Evolutionary conservation across 2,329 filamentous ascomycete genomes (phyloP).

Genomic region (Talaromyces sp.): DNA sequence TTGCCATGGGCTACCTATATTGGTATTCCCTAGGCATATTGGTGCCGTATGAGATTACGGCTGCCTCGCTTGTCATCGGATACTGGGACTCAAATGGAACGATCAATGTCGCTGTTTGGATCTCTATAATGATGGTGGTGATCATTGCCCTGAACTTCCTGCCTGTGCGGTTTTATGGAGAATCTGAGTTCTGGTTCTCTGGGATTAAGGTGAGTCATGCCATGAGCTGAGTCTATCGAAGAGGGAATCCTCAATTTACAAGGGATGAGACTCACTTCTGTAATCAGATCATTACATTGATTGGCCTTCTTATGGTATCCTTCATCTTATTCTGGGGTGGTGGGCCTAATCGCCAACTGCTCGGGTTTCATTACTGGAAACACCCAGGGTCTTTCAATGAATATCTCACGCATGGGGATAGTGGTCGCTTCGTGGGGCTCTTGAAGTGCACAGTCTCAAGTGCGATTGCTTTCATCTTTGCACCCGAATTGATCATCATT

Average conservation of each 20-base stretch:
- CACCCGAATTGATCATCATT: conserved; percentile 59
- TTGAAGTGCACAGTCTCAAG: conserved; percentile 55
- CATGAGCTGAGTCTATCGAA: too few relatives aligned
- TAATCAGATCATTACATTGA: conserved; percentile 49
- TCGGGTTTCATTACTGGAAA: conserved; percentile 57
- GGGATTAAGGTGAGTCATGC: conserved; percentile 41
- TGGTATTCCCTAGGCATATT: conserved; percentile 53
- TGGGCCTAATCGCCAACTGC: conserved; percentile 53
- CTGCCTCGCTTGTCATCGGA: conserved; percentile 65
- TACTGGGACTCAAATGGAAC: conserved; percentile 56
- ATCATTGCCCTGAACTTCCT: conserved; percentile 55
- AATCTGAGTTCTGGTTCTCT: conserved; percentile 59
- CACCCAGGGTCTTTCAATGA: conserved; percentile 52
- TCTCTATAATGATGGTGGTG: conserved; percentile 62
- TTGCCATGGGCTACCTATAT: conserved; percentile 49
- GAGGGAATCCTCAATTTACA: background rate
- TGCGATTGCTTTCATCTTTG: conserved; percentile 59
- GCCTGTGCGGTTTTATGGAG: conserved; percentile 55
- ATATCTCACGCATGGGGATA: conserved; percentile 50
- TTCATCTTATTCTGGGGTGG: conserved; percentile 62
- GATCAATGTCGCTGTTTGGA: conserved; percentile 52
- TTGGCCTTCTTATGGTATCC: conserved; percentile 55
- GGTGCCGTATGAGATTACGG: conserved; percentile 64
- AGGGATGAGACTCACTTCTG: background rate
- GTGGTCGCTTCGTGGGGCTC: conserved; percentile 56